Percentiles rank a stretch among this genome's conserved stretches.
Evolutionary conservation across 2,329 filamentous ascomycete species (phyloP).

Genomic region (Penicillium janthinellum): DNA sequence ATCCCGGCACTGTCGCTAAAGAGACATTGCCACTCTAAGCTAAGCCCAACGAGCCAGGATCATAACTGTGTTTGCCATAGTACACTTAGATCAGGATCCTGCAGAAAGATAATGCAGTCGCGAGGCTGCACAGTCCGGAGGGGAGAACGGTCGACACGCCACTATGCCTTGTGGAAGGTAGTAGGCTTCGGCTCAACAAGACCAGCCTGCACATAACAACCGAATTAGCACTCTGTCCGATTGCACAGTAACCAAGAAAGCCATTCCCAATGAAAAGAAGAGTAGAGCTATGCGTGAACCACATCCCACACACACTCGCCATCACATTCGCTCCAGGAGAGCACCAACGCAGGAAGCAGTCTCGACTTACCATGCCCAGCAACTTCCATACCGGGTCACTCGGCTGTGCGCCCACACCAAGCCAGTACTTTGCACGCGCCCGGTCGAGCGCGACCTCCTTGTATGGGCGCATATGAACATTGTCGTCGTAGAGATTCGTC

Average conservation of each 20-base stretch:
- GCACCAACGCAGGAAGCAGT: neutral
- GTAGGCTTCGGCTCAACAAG: slow-evolving; percentile 35
- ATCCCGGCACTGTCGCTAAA: neutral
- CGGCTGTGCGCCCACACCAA: slow-evolving; percentile 94
- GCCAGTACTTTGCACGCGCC: slow-evolving; percentile 85
- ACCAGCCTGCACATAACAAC: slow-evolving; percentile 32
- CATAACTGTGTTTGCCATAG: neutral
- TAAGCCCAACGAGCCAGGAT: no score
- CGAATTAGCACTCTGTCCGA: slow-evolving; percentile 2
- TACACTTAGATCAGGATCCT: neutral
- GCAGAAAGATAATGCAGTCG: neutral
- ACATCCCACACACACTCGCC: neutral
- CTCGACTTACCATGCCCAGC: slow-evolving; percentile 69
- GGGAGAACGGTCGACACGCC: neutral
- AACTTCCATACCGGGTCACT: slow-evolving; percentile 87
- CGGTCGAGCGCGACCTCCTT: slow-evolving; percentile 91
- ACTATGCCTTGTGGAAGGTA: slow-evolving; percentile 26
- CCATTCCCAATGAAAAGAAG: neutral
- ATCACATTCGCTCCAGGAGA: neutral
- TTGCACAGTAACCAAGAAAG: neutral
- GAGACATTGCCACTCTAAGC: neutral
- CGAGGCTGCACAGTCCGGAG: neutral
- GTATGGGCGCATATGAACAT: slow-evolving; percentile 65
- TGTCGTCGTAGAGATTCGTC: slow-evolving; percentile 51
- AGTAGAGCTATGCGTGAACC: neutral